A percentile compares a stretch with the other conserved stretches of the same genome.
Conservation (phyloP, 768 basidiomycete species). For the Kwoniella heveanensis region DNA sequence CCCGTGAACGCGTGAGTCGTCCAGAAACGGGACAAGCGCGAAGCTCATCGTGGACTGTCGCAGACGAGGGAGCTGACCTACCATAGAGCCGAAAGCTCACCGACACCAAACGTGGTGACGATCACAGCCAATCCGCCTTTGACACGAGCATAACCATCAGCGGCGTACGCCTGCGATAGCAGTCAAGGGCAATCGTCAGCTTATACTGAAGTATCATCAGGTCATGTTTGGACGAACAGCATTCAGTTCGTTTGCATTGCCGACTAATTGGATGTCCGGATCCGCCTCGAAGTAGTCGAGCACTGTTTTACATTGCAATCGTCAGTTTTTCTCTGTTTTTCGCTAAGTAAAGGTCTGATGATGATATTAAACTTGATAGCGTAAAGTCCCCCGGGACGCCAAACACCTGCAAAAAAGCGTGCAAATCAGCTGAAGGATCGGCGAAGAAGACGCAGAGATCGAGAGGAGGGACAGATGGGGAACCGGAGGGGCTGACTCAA, state of each 20-base stretch:
- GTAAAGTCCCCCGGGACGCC: constrained; percentile 45
- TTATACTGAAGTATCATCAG: background rate
- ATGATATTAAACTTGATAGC: constrained; percentile 12
- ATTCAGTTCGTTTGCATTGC: constrained; percentile 61
- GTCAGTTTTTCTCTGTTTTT: background rate
- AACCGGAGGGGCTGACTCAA: background rate
- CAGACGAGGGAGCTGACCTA: constrained; percentile 13
- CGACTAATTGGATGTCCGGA: constrained; percentile 77
- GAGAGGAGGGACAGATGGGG: background rate
- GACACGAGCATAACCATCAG: constrained; percentile 88
- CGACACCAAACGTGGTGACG: constrained; percentile 85
- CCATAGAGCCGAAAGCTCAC: constrained; percentile 77
- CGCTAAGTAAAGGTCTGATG: constrained; percentile 1
- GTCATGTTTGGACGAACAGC: constrained; percentile 28
- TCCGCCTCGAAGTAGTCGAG: constrained; percentile 81
- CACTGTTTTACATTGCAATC: constrained; percentile 1
- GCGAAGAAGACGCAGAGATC: background rate
- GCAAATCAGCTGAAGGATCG: background rate
- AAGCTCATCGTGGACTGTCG: background rate
- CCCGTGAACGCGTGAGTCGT: no score
- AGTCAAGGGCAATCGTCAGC: background rate
- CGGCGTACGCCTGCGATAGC: constrained; percentile 67
- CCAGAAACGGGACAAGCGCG: no score
- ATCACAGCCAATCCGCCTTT: constrained; percentile 63
- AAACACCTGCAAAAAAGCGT: constrained; percentile 53